Conservation (phyloP, 306 rosid species). For the Castanea sativa region DNA sequence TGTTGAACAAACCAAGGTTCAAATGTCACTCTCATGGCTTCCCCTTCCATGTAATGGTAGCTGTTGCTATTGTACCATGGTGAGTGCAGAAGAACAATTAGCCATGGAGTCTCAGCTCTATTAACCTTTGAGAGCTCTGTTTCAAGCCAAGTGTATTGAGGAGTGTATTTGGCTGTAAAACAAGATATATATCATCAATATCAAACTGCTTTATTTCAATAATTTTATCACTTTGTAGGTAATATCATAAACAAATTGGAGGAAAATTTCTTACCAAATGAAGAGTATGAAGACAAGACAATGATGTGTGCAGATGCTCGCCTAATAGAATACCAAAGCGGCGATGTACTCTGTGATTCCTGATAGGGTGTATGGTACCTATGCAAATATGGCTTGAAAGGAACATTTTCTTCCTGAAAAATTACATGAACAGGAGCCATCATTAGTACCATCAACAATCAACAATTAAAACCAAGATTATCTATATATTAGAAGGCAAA, state of each 20-base stretch:
- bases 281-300: conserved; percentile 76
- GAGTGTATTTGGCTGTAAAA: background rate
- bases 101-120: conserved; percentile 3
- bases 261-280: conserved; percentile 49
- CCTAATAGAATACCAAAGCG: conserved; percentile 85
- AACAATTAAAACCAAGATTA: no score
- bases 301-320: conserved; percentile 89
- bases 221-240: background rate
- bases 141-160: background rate
- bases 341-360: conserved; percentile 60
- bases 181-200: background rate
- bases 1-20: no score
- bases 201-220: background rate
- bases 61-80: background rate
- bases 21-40: no score
- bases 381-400: conserved; percentile 59
- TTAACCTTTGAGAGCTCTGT: background rate
- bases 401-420: conserved; percentile 65
- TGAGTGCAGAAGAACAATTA: conserved; percentile 1
- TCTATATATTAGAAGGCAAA: background rate
- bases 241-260: background rate
- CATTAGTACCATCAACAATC: no score
- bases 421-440: background rate
- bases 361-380: conserved; percentile 59
- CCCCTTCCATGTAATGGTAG: background rate